A percentile compares a stretch with the other conserved stretches of the same genome.
These are phyloP conservation scores for Penicillium sp. DNA, from an alignment of 2,329 filamentous ascomycete genomes.

Conservation along the genomic window DNA sequence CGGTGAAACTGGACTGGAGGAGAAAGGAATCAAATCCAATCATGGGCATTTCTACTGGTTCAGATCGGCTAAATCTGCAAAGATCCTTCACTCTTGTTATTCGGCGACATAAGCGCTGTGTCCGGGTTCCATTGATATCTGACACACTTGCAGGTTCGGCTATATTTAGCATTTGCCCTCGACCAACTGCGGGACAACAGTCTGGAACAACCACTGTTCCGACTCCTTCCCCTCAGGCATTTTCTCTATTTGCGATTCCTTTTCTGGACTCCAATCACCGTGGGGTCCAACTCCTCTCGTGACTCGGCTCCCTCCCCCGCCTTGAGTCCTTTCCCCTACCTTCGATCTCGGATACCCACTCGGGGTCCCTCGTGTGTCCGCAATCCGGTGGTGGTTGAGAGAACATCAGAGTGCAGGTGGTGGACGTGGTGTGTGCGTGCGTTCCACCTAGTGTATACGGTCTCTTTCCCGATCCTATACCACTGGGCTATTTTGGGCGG, in stretches of 20 bases:
- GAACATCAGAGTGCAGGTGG: slow-evolving; percentile 1
- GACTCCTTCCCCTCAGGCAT: slow-evolving; percentile 1
- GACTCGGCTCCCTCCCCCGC: slow-evolving; percentile 2
- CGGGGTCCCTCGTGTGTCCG: neutral
- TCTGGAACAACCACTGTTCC: slow-evolving; percentile 19
- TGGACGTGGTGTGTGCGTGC: neutral
- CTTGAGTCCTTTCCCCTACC: neutral
- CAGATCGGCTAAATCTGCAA: neutral
- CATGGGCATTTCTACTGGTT: neutral
- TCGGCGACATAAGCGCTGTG: slow-evolving; percentile 19
- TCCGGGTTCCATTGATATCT: slow-evolving; percentile 24
- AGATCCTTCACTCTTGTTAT: neutral
- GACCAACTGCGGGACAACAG: slow-evolving; percentile 22
- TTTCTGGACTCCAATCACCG: slow-evolving; percentile 1
- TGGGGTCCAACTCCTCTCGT: slow-evolving; percentile 7
- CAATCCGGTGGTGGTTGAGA: slow-evolving; percentile 1
- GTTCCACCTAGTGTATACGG: neutral
- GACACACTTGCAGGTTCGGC: slow-evolving; percentile 29
- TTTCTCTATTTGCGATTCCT: slow-evolving; percentile 1
- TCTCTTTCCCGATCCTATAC: neutral
- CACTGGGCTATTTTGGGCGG: neutral
- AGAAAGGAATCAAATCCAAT: neutral
- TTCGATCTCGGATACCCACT: slow-evolving; percentile 2
- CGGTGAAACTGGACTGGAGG: slow-evolving; percentile 1
- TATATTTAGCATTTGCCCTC: slow-evolving; percentile 37